Conservation (phyloP, 2,329 filamentous ascomycete species). For the Penicillium sp. region DNA sequence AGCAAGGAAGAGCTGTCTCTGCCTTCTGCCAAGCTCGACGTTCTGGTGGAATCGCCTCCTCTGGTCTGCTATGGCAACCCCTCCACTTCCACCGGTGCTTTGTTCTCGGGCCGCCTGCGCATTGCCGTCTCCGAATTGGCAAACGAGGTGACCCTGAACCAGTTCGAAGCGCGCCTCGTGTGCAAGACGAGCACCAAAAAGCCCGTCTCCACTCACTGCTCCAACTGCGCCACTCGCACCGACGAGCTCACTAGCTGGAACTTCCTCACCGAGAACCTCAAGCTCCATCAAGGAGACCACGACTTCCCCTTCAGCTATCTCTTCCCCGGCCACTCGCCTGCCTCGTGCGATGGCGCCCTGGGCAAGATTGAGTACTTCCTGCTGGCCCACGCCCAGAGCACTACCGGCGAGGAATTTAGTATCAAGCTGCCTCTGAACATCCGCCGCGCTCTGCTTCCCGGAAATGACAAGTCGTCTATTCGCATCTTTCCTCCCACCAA, state of each 20-base stretch:
- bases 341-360: conserved; percentile 72
- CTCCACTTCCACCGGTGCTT: conserved; percentile 73
- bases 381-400: conserved; percentile 62
- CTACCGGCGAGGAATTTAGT: conserved; percentile 61
- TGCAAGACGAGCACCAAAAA: conserved; percentile 74
- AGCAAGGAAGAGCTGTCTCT: conserved; percentile 30
- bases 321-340: conserved; percentile 80
- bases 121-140: conserved; percentile 67
- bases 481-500: conserved; percentile 96
- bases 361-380: conserved; percentile 77
- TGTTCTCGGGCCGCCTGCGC: conserved; percentile 80
- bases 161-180: conserved; percentile 69
- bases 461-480: conserved; percentile 80
- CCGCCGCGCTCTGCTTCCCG: conserved; percentile 74
- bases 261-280: conserved; percentile 60
- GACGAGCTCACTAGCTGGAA: conserved; percentile 77
- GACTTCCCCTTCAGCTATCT: conserved; percentile 86
- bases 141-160: conserved; percentile 62
- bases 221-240: conserved; percentile 68
- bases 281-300: conserved; percentile 58
- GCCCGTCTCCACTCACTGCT: conserved; percentile 76
- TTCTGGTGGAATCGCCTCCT: conserved; percentile 80
- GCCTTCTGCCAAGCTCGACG: conserved; percentile 53
- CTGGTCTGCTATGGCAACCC: conserved; percentile 77
- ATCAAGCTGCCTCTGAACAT: conserved; percentile 69